Percentiles rank a stretch among this genome's conserved stretches.
These are phyloP conservation scores for Penicillium verrucosum DNA, from an alignment of 2,329 filamentous ascomycete species.

Conservation along the genomic window DNA sequence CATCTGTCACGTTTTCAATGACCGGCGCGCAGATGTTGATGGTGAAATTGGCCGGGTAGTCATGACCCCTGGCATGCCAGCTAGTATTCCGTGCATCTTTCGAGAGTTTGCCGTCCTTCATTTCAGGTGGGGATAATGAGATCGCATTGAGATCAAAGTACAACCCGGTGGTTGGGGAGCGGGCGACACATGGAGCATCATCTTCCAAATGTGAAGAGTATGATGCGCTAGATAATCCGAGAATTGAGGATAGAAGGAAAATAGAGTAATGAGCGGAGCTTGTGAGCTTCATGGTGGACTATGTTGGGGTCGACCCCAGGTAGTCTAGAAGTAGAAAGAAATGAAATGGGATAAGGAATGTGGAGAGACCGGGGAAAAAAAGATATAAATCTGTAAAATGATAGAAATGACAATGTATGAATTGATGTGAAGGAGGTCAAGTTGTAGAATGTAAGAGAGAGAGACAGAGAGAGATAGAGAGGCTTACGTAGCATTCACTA, in stretches of 20 bases:
- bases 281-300: constrained; percentile 35
- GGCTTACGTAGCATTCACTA: constrained; percentile 21
- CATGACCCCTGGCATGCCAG: constrained; percentile 50
- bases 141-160: constrained; percentile 64
- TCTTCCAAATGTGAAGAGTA: constrained; percentile 43
- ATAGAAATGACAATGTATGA: constrained; percentile 1
- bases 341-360: constrained; percentile 4
- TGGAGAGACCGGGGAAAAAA: constrained; percentile 5
- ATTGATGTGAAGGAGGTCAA: background rate
- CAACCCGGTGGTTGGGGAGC: constrained; percentile 57
- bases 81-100: constrained; percentile 43
- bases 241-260: constrained; percentile 34
- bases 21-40: constrained; percentile 52
- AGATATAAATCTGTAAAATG: background rate
- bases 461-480: background rate
- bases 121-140: constrained; percentile 48
- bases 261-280: constrained; percentile 30
- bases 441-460: background rate
- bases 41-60: constrained; percentile 51
- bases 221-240: constrained; percentile 27
- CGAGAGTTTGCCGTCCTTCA: constrained; percentile 38
- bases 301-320: constrained; percentile 6
- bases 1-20: constrained; percentile 46
- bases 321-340: constrained; percentile 1
- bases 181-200: constrained; percentile 59